Evolutionary conservation across 2,329 filamentous ascomycete species (phyloP), one percentile per base, ranked within the genome.

Genomic region (Zymoseptoria brevis): DNA sequence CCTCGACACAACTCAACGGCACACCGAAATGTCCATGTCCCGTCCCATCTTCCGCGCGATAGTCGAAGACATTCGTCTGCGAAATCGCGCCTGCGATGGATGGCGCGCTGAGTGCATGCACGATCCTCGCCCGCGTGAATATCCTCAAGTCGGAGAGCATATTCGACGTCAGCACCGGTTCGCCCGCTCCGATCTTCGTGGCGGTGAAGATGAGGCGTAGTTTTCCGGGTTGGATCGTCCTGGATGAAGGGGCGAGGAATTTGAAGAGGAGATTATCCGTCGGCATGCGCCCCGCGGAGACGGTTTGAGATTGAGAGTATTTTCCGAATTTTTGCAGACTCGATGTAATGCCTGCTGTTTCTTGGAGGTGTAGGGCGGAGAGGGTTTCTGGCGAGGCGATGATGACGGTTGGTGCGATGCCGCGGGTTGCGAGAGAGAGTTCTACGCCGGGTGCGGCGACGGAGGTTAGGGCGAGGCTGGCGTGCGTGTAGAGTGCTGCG

Each of bases 41-140:
- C 11, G 65, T 62, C 19, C 74, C 73, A 41, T 75, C 75, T 2
- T 77, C 62, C 81, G 80, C 65, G 54, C 93, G 80, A 73, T 97
- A 97, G 72, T 97, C 93, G 70, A 89, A 95, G 48, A 92, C 81
- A 62, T 89, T 86, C 7, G 89, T 96, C 76, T 97, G 93, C 1
- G 87, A 80, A n/a, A 96, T 83, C 0, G 92, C 87, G 45, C 94
- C 94, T 1, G 92, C 93, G n/a, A 97, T 89, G 61, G 84, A 83
- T 22, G 90, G 79, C 0, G 88, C 86, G 19, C 90, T 88, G 57
- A 99, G 80, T 2, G 91, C 92, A 73, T 97, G 96, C 55, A 95
- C 80, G 58, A 96, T 80, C 55, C 90, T 84, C 1, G 90, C 87
- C 26, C 87, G 84, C 1, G 88, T 89, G 73, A 91, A 89, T 56